Conservation (phyloP, 2,329 filamentous ascomycete genomes). For the Diplodia seriata region DNA sequence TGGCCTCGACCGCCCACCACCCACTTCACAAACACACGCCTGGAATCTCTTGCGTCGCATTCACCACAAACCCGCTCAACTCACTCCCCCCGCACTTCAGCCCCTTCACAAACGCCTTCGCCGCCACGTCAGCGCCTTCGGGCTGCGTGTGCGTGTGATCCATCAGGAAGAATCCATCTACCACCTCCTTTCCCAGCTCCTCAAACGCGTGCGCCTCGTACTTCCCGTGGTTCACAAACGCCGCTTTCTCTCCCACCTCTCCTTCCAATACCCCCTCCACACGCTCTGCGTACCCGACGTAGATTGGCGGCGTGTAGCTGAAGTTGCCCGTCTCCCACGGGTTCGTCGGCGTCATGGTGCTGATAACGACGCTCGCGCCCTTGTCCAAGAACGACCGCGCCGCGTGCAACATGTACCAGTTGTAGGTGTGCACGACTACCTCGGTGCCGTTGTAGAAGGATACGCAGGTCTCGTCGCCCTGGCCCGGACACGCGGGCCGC, state of each 20-base stretch:
- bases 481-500: constrained; percentile 65
- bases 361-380: constrained; percentile 65
- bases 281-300: constrained; percentile 62
- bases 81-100: constrained; percentile 58
- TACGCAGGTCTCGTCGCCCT: constrained; percentile 61
- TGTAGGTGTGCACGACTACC: constrained; percentile 67
- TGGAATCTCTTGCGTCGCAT: constrained; percentile 42
- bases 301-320: constrained; percentile 57
- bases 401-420: constrained; percentile 65
- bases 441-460: constrained; percentile 59
- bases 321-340: constrained; percentile 66
- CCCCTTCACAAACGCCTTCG: constrained; percentile 66
- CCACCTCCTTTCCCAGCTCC: constrained; percentile 56
- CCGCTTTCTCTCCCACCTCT: constrained; percentile 50
- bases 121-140: constrained; percentile 62
- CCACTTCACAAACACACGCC: constrained; percentile 41
- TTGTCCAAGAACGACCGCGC: constrained; percentile 61
- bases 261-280: constrained; percentile 56
- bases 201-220: constrained; percentile 63
- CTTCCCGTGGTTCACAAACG: constrained; percentile 66
- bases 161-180: constrained; percentile 62
- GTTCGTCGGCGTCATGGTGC: constrained; percentile 67
- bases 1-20: neutral
- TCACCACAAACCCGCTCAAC: constrained; percentile 51
- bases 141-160: constrained; percentile 70